Conservation (phyloP, 2,329 filamentous ascomycete species). For the Cryphonectria japonica region DNA sequence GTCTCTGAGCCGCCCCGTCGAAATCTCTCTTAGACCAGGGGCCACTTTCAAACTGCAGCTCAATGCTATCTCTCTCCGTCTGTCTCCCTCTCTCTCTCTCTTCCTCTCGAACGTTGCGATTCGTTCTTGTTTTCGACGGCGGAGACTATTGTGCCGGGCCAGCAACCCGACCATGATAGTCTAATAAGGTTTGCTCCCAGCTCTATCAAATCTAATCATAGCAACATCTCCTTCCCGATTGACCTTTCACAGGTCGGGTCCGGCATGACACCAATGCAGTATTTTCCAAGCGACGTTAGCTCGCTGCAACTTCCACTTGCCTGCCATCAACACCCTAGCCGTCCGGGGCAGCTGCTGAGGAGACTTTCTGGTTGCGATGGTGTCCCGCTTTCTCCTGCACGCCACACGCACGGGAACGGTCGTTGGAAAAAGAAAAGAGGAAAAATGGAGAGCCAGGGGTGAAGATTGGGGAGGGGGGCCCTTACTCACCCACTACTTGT, state of each 20-base stretch:
- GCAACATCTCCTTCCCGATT: conserved; percentile 16
- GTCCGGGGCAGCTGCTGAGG: conserved; percentile 20
- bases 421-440: background rate
- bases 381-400: conserved; percentile 22
- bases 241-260: conserved; percentile 15
- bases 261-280: conserved; percentile 22
- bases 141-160: conserved; percentile 22
- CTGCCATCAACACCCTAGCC: conserved; percentile 24
- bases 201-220: conserved; percentile 2
- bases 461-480: background rate
- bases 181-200: conserved; percentile 4
- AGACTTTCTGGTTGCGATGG: conserved; percentile 11
- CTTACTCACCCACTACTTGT: conserved; percentile 14
- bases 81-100: background rate
- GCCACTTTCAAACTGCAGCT: conserved; percentile 12
- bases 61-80: background rate
- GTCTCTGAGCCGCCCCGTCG: background rate
- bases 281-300: conserved; percentile 23
- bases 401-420: conserved; percentile 19
- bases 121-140: conserved; percentile 8
- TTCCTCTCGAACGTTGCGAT: conserved; percentile 5
- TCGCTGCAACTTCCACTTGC: conserved; percentile 24
- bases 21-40: conserved; percentile 5
- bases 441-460: background rate
- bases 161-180: conserved; percentile 16